Evolutionary conservation across 169 alveolate genomes (phyloP).

Genomic region (Perkinsus chesapeaki): DNA sequence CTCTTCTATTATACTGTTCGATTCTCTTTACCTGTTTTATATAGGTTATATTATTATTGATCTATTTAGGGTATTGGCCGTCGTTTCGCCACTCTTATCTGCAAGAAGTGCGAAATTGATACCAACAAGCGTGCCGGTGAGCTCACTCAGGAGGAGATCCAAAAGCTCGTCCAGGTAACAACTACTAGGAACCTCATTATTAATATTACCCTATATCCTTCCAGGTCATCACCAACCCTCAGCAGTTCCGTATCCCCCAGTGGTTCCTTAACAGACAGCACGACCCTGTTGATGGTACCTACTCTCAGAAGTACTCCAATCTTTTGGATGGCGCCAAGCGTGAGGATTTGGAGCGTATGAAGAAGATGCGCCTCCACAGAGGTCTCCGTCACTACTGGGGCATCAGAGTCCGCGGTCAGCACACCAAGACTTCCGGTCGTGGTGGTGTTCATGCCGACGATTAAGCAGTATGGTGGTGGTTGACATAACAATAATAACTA

Average conservation of each 20-base stretch:
- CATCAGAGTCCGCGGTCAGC: constrained; percentile 97
- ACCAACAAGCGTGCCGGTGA: constrained; percentile 97
- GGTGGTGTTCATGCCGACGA: background rate
- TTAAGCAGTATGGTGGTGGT: background rate
- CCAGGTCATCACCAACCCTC: constrained; percentile 73
- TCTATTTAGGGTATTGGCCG: constrained; percentile 94
- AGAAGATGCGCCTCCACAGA: constrained; percentile 93
- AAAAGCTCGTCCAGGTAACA: constrained; percentile 38
- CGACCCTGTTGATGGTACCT: constrained; percentile 91
- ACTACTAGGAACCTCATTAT: constrained; percentile 4
- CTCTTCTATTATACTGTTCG: background rate
- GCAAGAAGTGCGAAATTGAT: constrained; percentile 95
- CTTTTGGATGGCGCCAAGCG: constrained; percentile 91
- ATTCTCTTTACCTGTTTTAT: background rate
- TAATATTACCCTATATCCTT: background rate
- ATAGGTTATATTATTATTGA: background rate
- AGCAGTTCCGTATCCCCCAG: constrained; percentile 91
- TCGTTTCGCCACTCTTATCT: constrained; percentile 89
- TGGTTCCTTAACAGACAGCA: constrained; percentile 97
- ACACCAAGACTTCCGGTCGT: constrained; percentile 98
- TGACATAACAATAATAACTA: background rate
- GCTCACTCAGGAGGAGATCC: constrained; percentile 82
- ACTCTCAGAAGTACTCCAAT: constrained; percentile 87
- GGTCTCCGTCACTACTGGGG: constrained; percentile 98
- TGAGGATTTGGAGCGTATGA: constrained; percentile 97